Conservation (phyloP, 306 rosid species). For the Datisca glomerata region DNA sequence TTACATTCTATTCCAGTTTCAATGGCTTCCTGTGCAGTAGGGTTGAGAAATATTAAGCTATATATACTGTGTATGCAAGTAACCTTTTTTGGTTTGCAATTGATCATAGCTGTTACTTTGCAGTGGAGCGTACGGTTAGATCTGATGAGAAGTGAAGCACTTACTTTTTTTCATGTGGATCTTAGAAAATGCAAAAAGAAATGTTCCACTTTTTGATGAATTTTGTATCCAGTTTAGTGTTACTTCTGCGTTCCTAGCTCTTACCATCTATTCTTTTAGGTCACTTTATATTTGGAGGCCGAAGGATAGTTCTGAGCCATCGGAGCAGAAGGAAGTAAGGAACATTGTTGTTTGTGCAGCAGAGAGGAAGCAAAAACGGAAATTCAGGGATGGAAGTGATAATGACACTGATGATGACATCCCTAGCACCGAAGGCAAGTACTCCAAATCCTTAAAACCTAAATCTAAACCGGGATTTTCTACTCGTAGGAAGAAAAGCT, state of each 20-base stretch:
- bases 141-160: too few species aligned
- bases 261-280: slow-evolving; percentile 23
- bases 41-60: too few species aligned
- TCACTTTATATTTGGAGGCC: slow-evolving; percentile 94
- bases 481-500: slow-evolving; percentile 19
- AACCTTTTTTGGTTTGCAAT: too few species aligned
- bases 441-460: slow-evolving; percentile 25
- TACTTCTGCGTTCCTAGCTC: slow-evolving; percentile 1
- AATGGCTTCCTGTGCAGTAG: too few species aligned
- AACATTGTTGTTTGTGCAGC: slow-evolving; percentile 39
- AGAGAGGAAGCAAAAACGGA: slow-evolving; percentile 44
- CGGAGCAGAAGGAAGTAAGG: slow-evolving; percentile 42
- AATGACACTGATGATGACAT: slow-evolving; percentile 49
- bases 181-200: too few species aligned
- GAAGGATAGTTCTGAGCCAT: slow-evolving; percentile 41
- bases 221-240: not conserved
- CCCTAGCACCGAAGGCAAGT: slow-evolving; percentile 33
- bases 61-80: too few species aligned
- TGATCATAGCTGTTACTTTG: not conserved
- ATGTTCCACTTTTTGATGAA: not conserved
- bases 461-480: slow-evolving; percentile 15
- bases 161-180: too few species aligned
- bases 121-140: not conserved
- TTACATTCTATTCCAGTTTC: not conserved
- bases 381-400: slow-evolving; percentile 24